A percentile compares a stretch with the other conserved stretches of the same genome.
Conservation (phyloP, 306 rosid species). For the Gastrolobium villosum region DNA sequence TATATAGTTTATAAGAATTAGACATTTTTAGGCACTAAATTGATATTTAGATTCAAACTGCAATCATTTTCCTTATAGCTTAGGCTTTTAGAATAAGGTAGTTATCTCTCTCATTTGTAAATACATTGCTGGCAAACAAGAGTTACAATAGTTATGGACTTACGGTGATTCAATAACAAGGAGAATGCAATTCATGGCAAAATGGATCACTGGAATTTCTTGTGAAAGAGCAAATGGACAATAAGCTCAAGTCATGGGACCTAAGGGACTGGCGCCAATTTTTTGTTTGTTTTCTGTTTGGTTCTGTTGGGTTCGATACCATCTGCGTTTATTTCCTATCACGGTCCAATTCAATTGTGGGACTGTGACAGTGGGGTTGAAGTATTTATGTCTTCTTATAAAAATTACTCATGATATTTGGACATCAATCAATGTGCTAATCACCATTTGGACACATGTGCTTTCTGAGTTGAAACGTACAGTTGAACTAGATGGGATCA, state of each 20-base stretch:
- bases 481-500: constrained; percentile 30
- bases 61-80: neutral
- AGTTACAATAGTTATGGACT: neutral
- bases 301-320: constrained; percentile 26
- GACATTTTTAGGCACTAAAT: constrained; percentile 15
- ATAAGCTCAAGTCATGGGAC: neutral
- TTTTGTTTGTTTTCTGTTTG: neutral
- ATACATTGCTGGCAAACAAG: constrained; percentile 18
- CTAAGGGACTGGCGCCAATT: neutral
- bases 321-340: constrained; percentile 37
- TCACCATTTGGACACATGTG: constrained; percentile 47
- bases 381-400: neutral
- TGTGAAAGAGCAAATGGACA: constrained; percentile 20
- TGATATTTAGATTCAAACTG: neutral
- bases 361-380: constrained; percentile 25
- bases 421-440: neutral
- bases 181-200: constrained; percentile 26
- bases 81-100: constrained; percentile 7
- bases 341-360: constrained; percentile 33
- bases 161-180: constrained; percentile 30
- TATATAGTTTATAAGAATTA: constrained; percentile 11
- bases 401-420: too few species aligned
- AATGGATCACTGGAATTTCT: neutral
- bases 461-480: constrained; percentile 26
- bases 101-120: neutral